These are phyloP conservation scores for Dalbergia oliveri DNA, from an alignment of 306 rosid genomes.

Conservation along the genomic window DNA sequence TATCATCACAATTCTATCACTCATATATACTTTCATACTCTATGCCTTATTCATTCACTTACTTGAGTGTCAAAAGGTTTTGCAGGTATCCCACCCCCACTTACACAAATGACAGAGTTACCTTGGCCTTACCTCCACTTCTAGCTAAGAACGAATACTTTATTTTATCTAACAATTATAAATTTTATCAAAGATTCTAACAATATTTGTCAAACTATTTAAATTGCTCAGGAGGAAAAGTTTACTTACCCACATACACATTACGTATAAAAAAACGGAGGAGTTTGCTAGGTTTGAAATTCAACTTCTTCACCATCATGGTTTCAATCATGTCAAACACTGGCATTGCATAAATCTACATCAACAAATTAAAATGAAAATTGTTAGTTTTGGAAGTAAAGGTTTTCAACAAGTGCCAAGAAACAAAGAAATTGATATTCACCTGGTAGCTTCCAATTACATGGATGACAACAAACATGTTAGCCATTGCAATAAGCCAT, in stretches of 20 bases:
- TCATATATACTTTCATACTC: too few relatives aligned
- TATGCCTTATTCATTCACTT: too few relatives aligned
- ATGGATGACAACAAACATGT: constrained; percentile 65
- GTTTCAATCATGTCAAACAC: constrained; percentile 76
- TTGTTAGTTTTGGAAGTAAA: not conserved
- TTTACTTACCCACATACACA: constrained; percentile 60
- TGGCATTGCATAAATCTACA: constrained; percentile 74
- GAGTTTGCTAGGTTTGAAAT: constrained; percentile 45
- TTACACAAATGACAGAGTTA: too few relatives aligned
- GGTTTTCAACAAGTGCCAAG: not conserved
- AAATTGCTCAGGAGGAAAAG: not conserved
- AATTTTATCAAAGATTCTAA: too few relatives aligned
- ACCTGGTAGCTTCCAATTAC: constrained; percentile 79
- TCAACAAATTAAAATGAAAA: not conserved
- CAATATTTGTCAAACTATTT: too few relatives aligned
- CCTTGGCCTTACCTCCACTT: too few relatives aligned
- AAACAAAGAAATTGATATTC: not conserved
- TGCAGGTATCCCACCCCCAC: too few relatives aligned
- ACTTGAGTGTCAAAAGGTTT: too few relatives aligned
- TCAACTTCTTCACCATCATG: constrained; percentile 51
- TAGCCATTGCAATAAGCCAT: constrained; percentile 66
- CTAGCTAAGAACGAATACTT: too few relatives aligned
- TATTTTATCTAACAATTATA: too few relatives aligned
- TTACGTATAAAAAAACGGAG: constrained; percentile 58
- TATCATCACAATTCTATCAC: too few relatives aligned